Percentiles rank a stretch among this genome's conserved stretches.
Conservation (phyloP, 2,329 filamentous ascomycete species). For the Canariomyces notabilis region DNA sequence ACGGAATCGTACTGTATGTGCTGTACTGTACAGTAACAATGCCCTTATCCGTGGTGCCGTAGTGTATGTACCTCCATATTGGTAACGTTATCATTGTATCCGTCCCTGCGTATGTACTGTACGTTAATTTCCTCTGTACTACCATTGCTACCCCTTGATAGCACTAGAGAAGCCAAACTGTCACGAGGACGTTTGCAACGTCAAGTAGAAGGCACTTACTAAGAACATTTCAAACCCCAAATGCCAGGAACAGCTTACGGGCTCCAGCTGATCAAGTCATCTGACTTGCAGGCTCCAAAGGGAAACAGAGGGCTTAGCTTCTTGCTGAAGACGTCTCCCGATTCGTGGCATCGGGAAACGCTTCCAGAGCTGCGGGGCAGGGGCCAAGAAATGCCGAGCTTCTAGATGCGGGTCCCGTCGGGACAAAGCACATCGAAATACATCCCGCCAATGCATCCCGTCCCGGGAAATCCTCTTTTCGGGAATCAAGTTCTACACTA, state of each 20-base stretch:
- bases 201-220: slow-evolving; percentile 1
- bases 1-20: too few relatives aligned
- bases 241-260: not conserved
- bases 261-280: slow-evolving; percentile 10
- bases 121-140: too few relatives aligned
- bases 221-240: not conserved
- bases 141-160: not conserved
- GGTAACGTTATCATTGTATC: too few relatives aligned
- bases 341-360: slow-evolving; percentile 9
- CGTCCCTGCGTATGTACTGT: too few relatives aligned
- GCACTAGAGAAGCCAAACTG: not conserved
- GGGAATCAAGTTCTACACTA: not conserved
- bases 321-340: not conserved
- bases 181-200: slow-evolving; percentile 1
- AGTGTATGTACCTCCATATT: too few relatives aligned
- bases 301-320: not conserved
- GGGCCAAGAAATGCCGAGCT: slow-evolving; percentile 18
- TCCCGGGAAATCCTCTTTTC: slow-evolving; percentile 24
- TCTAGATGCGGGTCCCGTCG: slow-evolving; percentile 14
- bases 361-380: not conserved
- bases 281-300: not conserved
- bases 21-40: too few relatives aligned
- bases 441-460: slow-evolving; percentile 11
- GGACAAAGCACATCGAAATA: slow-evolving; percentile 17
- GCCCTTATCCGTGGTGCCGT: too few relatives aligned